Percentiles rank a stretch among this genome's conserved stretches.
These are phyloP conservation scores for Colletotrichum euphorbiae DNA, from an alignment of 2,329 filamentous ascomycete genomes.

Conservation along the genomic window DNA sequence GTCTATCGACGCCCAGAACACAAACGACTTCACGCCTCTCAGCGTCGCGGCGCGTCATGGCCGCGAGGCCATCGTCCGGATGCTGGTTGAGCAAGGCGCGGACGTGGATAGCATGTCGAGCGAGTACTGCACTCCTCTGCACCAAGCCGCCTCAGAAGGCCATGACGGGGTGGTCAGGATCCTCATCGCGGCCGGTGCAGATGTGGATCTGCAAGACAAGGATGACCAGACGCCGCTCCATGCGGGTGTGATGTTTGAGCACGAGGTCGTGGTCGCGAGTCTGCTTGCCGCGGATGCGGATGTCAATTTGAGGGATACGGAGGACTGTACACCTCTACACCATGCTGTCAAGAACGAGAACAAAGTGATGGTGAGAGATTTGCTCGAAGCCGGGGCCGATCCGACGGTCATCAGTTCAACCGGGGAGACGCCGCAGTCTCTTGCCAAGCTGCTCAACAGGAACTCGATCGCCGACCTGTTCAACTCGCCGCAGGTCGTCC, in stretches of 20 bases:
- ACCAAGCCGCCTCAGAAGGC: constrained; percentile 41
- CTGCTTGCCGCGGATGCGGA: constrained; percentile 36
- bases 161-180: constrained; percentile 35
- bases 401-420: constrained; percentile 37
- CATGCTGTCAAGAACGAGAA: constrained; percentile 41
- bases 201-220: constrained; percentile 39
- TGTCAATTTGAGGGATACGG: constrained; percentile 35
- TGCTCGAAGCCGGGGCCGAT: constrained; percentile 40
- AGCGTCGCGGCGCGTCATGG: constrained; percentile 39
- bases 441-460: constrained; percentile 31
- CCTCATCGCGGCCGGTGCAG: constrained; percentile 40
- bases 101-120: constrained; percentile 38
- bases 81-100: constrained; percentile 41
- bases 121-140: constrained; percentile 40
- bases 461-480: constrained; percentile 38
- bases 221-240: constrained; percentile 41
- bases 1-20: constrained; percentile 39
- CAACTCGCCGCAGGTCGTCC: constrained; percentile 33
- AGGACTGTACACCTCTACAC: constrained; percentile 41
- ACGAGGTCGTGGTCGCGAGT: constrained; percentile 37
- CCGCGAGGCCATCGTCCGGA: constrained; percentile 39
- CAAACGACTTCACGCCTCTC: constrained; percentile 40
- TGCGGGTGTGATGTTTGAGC: constrained; percentile 41
- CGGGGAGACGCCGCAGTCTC: constrained; percentile 39
- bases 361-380: constrained; percentile 33